Evolutionary conservation across 441 rosid genomes (phyloP).

Genomic region (Rhodomyrtus psidioides): DNA sequence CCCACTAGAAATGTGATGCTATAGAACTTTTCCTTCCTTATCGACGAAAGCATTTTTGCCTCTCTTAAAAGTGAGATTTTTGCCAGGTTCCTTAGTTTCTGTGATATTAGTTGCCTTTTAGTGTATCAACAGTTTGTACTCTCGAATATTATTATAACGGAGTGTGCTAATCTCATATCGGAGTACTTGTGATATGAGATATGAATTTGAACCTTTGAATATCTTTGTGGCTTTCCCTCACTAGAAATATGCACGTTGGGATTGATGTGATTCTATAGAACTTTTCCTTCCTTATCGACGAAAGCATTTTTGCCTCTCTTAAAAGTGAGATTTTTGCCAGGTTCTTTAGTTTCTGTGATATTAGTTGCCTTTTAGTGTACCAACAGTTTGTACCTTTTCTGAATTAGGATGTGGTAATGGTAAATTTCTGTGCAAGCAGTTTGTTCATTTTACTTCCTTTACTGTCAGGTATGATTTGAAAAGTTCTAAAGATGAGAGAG

Average conservation of each 20-base stretch:
- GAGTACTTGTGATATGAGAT: too few relatives aligned
- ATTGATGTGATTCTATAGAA: neutral
- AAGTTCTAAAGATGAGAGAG: constrained; percentile 73
- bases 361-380: neutral
- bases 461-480: constrained; percentile 56
- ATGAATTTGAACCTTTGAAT: neutral
- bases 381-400: neutral
- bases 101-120: neutral
- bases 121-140: neutral
- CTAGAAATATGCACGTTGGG: neutral
- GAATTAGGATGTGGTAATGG: neutral
- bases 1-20: neutral
- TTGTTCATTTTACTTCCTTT: neutral
- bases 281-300: neutral
- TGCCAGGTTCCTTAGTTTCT: neutral
- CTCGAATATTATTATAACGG: too few relatives aligned
- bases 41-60: neutral
- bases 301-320: neutral
- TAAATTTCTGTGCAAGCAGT: neutral
- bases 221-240: neutral
- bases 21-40: neutral
- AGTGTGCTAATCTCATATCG: too few relatives aligned
- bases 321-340: neutral
- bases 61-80: neutral
- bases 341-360: neutral